phyloP scores from a whole-genome alignment of 2,329 filamentous ascomycete species.

The Sporothrix schenckii region DNA sequence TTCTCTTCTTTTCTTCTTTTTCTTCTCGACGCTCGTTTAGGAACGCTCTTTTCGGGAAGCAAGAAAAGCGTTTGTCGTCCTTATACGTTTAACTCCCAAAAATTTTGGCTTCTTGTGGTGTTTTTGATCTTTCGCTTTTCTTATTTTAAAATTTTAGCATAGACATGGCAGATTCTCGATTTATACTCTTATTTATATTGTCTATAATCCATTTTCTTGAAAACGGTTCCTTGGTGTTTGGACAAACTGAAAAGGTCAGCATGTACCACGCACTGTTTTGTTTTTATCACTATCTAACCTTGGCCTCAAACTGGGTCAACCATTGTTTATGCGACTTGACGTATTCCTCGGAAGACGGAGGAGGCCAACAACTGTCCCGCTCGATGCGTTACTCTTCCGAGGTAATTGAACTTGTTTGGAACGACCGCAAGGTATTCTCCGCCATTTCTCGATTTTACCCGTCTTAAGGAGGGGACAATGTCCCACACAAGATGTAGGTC shows the following conservation, averaged over 20 bases:
- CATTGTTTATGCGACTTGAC: no score
- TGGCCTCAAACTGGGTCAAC: background rate
- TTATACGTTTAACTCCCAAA: background rate
- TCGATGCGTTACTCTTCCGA: background rate
- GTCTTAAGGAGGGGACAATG: background rate
- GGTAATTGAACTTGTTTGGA: background rate
- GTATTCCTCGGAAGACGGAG: no score
- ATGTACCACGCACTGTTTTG: background rate
- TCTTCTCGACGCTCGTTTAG: constrained; percentile 5
- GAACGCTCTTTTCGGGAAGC: background rate
- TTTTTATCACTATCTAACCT: background rate
- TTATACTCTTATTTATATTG: background rate
- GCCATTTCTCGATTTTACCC: constrained; percentile 15
- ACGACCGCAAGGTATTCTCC: background rate
- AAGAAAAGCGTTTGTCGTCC: background rate
- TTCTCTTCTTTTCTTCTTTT: background rate
- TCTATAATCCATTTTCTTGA: background rate
- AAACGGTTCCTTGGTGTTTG: background rate
- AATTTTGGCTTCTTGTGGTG: background rate
- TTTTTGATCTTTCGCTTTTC: background rate
- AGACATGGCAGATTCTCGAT: background rate
- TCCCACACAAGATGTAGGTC: background rate
- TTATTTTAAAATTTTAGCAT: background rate
- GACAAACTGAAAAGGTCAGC: no score
- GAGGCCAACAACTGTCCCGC: background rate